Evolutionary conservation across 108 stramenopile genomes (phyloP).

Genomic region (Discostella stelligeroides): DNA sequence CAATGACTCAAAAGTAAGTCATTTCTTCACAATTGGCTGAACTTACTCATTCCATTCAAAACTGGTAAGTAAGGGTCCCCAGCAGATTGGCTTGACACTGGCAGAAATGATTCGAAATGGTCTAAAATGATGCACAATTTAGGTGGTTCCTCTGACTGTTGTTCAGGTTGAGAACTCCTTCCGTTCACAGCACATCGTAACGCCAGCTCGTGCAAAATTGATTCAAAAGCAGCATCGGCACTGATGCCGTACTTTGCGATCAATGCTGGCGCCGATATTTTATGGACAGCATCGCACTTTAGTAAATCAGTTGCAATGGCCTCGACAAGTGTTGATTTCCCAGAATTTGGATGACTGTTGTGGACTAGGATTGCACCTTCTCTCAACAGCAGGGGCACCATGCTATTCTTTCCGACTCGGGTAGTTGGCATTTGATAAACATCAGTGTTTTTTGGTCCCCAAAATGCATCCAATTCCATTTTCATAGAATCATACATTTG

Average conservation of each 20-base stretch:
- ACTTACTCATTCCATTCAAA: constrained; percentile 65
- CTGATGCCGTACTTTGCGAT: constrained; percentile 75
- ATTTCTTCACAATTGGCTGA: neutral
- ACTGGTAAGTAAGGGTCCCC: constrained; percentile 72
- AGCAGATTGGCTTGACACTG: constrained; percentile 31
- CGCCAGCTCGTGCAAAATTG: constrained; percentile 60
- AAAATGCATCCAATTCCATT: constrained; percentile 19
- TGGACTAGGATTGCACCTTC: constrained; percentile 48
- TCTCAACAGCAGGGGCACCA: constrained; percentile 34
- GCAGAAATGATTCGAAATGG: constrained; percentile 69
- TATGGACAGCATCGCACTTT: constrained; percentile 61
- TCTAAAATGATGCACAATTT: constrained; percentile 75
- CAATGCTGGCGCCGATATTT: constrained; percentile 59
- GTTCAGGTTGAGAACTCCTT: constrained; percentile 6
- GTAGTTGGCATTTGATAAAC: no score
- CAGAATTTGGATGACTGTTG: constrained; percentile 47
- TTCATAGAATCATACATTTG: constrained; percentile 14
- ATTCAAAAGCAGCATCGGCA: constrained; percentile 79
- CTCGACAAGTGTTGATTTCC: constrained; percentile 68
- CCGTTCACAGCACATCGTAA: constrained; percentile 60
- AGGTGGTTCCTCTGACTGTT: neutral
- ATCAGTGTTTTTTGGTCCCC: constrained; percentile 4
- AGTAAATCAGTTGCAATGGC: constrained; percentile 58
- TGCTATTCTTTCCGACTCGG: constrained; percentile 4
- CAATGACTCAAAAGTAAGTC: neutral